Evolutionary conservation across 2,329 filamentous ascomycete genomes (phyloP).

Genomic region (Aspergillus ochraceoroseus): DNA sequence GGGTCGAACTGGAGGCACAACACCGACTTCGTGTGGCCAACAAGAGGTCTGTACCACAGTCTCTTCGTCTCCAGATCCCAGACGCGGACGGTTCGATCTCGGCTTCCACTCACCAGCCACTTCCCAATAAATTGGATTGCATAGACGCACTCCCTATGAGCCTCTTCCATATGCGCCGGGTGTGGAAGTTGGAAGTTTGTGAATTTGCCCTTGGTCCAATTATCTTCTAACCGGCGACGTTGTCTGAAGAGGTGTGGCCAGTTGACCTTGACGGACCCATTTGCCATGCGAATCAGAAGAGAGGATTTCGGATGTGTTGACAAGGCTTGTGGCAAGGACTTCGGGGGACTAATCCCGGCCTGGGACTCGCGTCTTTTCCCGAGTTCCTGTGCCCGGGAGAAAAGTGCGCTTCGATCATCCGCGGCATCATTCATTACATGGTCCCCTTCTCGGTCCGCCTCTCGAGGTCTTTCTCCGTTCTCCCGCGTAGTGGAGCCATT

Average conservation of each 20-base stretch:
- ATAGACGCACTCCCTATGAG: conserved; percentile 90
- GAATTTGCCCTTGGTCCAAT: conserved; percentile 81
- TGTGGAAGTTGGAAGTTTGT: conserved; percentile 88
- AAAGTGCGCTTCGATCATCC: conserved; percentile 21
- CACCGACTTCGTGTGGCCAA: conserved; percentile 78
- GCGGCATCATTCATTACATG: conserved; percentile 43
- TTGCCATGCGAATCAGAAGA: conserved; percentile 31
- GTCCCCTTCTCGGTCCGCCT: conserved; percentile 38
- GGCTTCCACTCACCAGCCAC: conserved; percentile 86
- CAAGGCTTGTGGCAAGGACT: conserved; percentile 14
- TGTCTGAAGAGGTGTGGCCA: conserved; percentile 94
- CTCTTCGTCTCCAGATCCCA: conserved; percentile 84
- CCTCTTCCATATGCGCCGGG: conserved; percentile 71
- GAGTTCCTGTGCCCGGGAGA: conserved; percentile 17
- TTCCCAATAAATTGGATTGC: conserved; percentile 83
- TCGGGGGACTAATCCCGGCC: conserved; percentile 11
- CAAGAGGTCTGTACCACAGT: conserved; percentile 66
- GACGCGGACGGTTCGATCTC: conserved; percentile 79
- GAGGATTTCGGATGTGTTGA: conserved; percentile 29
- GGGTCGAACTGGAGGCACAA: conserved; percentile 94
- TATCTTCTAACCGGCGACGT: conserved; percentile 75
- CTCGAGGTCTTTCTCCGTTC: conserved; percentile 7
- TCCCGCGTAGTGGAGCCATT: conserved; percentile 5
- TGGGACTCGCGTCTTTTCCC: conserved; percentile 14
- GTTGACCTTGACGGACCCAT: conserved; percentile 59